A percentile compares a stretch with the other conserved stretches of the same genome.
Evolutionary conservation across 176 grass and related monocot genomes (phyloP).

Genomic region (Paspalum vaginatum): DNA sequence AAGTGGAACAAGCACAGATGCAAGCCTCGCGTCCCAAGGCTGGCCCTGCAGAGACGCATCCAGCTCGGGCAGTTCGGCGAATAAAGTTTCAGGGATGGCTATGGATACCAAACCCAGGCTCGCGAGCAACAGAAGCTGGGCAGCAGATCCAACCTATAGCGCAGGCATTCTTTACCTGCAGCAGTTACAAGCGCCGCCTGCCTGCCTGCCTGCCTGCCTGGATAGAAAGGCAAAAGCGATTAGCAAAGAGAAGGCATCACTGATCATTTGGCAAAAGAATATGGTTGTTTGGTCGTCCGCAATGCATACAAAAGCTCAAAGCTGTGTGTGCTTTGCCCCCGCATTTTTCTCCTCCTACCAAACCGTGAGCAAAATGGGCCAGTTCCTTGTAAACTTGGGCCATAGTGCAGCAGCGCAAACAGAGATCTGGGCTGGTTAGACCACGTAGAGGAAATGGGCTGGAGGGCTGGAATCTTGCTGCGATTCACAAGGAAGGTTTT

Average conservation of each 20-base stretch:
- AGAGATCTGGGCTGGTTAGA: neutral
- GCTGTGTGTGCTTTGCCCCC: neutral
- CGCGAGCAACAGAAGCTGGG: neutral
- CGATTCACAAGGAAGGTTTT: too few species aligned
- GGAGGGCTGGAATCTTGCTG: too few species aligned
- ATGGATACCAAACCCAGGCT: too few species aligned
- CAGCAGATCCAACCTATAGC: slow-evolving; percentile 4
- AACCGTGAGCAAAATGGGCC: neutral
- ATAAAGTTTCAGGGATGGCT: slow-evolving; percentile 32
- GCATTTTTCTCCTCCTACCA: neutral
- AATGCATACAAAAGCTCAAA: too few species aligned
- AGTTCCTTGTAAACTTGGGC: neutral
- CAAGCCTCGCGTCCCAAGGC: slow-evolving; percentile 27
- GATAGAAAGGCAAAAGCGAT: neutral
- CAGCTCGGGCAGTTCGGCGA: neutral
- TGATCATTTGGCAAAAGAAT: neutral
- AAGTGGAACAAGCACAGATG: slow-evolving; percentile 28
- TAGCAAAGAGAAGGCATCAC: neutral
- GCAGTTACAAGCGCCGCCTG: neutral
- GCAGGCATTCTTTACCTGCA: neutral
- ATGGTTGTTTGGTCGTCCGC: too few species aligned
- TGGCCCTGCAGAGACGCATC: slow-evolving; percentile 26
- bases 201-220: too few species aligned
- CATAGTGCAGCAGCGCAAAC: neutral
- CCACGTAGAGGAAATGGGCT: neutral